Evolutionary conservation across 495 filamentous ascomycete species (phyloP).

Genomic region (Rhypophila decipiens): DNA sequence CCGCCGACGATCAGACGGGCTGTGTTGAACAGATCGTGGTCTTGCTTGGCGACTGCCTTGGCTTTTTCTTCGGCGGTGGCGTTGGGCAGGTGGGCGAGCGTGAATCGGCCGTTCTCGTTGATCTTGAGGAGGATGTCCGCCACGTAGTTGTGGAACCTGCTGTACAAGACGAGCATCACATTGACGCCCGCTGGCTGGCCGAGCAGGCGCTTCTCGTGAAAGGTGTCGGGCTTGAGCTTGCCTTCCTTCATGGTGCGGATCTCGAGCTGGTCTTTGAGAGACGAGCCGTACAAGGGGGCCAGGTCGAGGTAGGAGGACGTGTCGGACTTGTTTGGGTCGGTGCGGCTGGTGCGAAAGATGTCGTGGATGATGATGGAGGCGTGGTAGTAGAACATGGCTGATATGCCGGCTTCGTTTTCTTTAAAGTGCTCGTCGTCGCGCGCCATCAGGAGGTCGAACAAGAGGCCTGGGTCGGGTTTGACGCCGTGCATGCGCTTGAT

Average conservation of each 20-base stretch:
- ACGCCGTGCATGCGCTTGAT: constrained; percentile 43
- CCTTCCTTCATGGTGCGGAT: constrained; percentile 70
- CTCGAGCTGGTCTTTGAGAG: constrained; percentile 56
- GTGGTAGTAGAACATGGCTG: constrained; percentile 77
- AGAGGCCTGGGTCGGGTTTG: constrained; percentile 62
- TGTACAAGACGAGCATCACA: constrained; percentile 60
- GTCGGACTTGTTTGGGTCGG: constrained; percentile 26
- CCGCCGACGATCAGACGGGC: constrained; percentile 69
- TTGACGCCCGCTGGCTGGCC: constrained; percentile 73
- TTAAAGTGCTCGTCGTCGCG: constrained; percentile 50
- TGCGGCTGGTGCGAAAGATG: constrained; percentile 36
- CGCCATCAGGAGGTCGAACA: constrained; percentile 70
- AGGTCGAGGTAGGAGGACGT: constrained; percentile 80
- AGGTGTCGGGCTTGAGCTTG: constrained; percentile 71
- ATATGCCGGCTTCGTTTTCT: constrained; percentile 66
- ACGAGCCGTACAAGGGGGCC: constrained; percentile 73
- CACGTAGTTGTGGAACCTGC: constrained; percentile 73
- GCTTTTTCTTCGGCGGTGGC: constrained; percentile 42
- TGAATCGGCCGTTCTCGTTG: constrained; percentile 68
- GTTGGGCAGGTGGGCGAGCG: constrained; percentile 36
- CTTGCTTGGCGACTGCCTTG: constrained; percentile 59
- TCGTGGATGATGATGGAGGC: constrained; percentile 81
- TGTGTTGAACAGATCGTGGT: constrained; percentile 79
- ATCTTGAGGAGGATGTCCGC: constrained; percentile 54
- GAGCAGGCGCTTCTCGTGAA: constrained; percentile 62